Conservation (phyloP, 2,329 filamentous ascomycete species). For the Bipolaris bicolor region DNA sequence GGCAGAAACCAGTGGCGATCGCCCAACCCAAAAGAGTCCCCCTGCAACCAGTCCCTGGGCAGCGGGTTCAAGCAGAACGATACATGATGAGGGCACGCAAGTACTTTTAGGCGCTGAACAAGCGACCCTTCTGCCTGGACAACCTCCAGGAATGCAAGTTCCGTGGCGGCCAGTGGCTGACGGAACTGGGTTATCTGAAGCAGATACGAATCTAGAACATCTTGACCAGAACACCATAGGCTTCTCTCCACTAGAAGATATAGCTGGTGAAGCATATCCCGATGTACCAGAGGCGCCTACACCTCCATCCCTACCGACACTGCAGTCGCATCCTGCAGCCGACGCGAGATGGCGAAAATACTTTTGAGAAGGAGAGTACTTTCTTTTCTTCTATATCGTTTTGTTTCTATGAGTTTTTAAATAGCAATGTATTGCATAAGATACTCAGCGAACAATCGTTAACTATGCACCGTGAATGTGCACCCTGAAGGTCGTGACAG, state of each 20-base stretch:
- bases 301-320: not conserved
- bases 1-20: not conserved
- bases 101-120: not conserved
- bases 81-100: conserved; percentile 10
- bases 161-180: conserved; percentile 6
- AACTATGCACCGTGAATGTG: not conserved
- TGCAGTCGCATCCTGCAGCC: not conserved
- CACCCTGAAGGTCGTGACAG: not conserved
- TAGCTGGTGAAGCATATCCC: not conserved
- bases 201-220: not conserved
- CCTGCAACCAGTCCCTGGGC: conserved; percentile 8
- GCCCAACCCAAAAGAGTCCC: not conserved
- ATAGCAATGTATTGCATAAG: not conserved
- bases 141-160: not conserved
- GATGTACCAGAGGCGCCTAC: not conserved
- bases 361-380: conserved; percentile 10
- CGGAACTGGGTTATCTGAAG: not conserved
- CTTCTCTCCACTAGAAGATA: not conserved
- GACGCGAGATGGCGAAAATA: conserved; percentile 25
- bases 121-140: not conserved
- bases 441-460: not conserved
- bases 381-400: not conserved
- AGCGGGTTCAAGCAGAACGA: conserved; percentile 2
- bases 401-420: not conserved
- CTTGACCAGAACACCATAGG: not conserved